Base-by-base conservation (phyloP, 225 moss, liverwort and hornwort genomes). In the Asterella californica region DNA sequence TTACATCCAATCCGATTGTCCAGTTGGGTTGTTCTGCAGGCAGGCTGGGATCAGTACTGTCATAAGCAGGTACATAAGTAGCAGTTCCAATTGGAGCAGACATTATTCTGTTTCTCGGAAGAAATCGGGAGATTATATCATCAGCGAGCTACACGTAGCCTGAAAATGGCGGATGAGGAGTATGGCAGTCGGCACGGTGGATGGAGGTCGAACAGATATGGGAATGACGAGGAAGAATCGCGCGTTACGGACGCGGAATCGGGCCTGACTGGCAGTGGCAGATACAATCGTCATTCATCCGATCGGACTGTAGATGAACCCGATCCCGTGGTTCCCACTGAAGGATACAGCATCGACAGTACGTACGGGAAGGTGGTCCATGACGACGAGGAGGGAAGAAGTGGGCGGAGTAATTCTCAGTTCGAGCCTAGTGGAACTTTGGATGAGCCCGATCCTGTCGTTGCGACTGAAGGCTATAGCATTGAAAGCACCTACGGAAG, bases 401-500 rank as follows among this genome's bases (percentile, higher is more conserved):
- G 27, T n/a, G n/a, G n/a, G n/a, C n/a, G n/a, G n/a, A n/a, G n/a
- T n/a, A n/a, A n/a, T 59, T 32, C 12, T 29, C 32, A 14, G 61
- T 14, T 34, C 22, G 21, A 24, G 21, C 54, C 27, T 17, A 17
- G 30, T 15, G 45, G 45, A 76, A 78, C 65, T 9, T 17, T 32
- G 45, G 78, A 78, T 49, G 78, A 78, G 19, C 65, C 78, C n/a
- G 78, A 78, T 65, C 78, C 30, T 15, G 64, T 45, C 21, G 64
- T 15, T 25, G 45, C 78, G 6, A 78, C 78, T 9, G 19, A 64
- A 32, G 78, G 78, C 1, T 78, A 78, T 25, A 25, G 22, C 37
- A 46, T 78, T 7, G 65, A 78, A 9, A 50, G 27, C 65, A 32
- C 62, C 9, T 78, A 78, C 38, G 77, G 77, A 42, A 42, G 42